These are phyloP conservation scores for Somion occarium DNA, from an alignment of 1,284 basidiomycete species.

Conservation along the genomic window DNA sequence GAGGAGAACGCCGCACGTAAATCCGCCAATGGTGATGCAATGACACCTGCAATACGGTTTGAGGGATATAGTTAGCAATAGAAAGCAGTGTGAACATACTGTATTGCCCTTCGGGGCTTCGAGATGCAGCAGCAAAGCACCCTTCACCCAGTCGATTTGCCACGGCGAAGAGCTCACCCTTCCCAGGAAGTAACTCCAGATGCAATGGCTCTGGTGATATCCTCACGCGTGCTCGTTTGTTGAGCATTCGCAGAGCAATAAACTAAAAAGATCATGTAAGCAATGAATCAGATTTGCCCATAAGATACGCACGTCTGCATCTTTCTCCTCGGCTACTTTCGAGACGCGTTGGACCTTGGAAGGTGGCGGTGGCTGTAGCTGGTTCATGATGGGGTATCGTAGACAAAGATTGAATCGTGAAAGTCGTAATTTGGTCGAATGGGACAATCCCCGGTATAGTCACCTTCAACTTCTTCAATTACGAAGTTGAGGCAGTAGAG, in stretches of 20 bases:
- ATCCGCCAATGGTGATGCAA: conserved; percentile 52
- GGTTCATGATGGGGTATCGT: conserved; percentile 32
- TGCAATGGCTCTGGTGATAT: conserved; percentile 49
- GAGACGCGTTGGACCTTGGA: conserved; percentile 29
- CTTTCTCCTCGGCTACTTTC: conserved; percentile 34
- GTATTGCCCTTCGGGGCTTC: conserved; percentile 22
- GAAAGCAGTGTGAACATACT: background rate
- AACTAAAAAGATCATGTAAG: conserved; percentile 29
- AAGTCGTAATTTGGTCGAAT: no score
- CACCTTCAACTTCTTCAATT: no score
- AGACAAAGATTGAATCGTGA: conserved; percentile 1
- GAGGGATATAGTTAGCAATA: background rate
- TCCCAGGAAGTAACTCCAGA: conserved; percentile 35
- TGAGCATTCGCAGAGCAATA: conserved; percentile 41
- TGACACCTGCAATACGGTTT: conserved; percentile 38
- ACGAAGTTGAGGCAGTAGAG: no score
- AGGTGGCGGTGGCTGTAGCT: conserved; percentile 31
- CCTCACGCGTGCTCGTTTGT: conserved; percentile 56
- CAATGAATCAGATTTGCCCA: background rate
- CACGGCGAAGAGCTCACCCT: conserved; percentile 45
- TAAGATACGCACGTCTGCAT: conserved; percentile 36
- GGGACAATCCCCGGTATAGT: no score
- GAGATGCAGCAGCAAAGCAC: conserved; percentile 61
- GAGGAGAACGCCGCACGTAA: conserved; percentile 46
- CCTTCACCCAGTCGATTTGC: conserved; percentile 44